A percentile compares a stretch with the other conserved stretches of the same genome.
Conservation (phyloP, 495 filamentous ascomycete genomes). For the Podospora fimiseda region DNA sequence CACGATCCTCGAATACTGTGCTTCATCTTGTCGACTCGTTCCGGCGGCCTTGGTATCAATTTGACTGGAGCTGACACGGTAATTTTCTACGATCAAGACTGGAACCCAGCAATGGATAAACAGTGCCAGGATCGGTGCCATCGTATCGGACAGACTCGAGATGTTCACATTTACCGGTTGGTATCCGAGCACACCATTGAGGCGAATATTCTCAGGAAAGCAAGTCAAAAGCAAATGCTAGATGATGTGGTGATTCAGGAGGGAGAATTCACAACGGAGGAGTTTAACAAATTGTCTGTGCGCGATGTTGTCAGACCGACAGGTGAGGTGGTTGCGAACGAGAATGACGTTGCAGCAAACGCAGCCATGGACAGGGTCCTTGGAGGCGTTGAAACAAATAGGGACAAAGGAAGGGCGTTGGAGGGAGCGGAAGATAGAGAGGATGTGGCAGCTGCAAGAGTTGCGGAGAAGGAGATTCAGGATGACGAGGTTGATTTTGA, state of each 20-base stretch:
- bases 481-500: constrained; percentile 87
- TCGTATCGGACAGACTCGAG: constrained; percentile 94
- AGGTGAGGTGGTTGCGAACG: constrained; percentile 47
- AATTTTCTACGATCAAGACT: constrained; percentile 99
- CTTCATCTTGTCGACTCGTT: constrained; percentile 92
- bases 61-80: constrained; percentile 95
- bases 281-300: constrained; percentile 76
- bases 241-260: constrained; percentile 99
- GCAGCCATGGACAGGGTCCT: constrained; percentile 85
- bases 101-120: constrained; percentile 99
- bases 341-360: constrained; percentile 59
- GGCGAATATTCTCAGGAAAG: constrained; percentile 94
- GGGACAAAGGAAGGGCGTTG: constrained; percentile 55
- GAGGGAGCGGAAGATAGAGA: constrained; percentile 89
- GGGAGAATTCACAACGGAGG: constrained; percentile 96
- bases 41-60: constrained; percentile 93
- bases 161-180: constrained; percentile 97
- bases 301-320: constrained; percentile 62
- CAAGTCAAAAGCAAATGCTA: constrained; percentile 93
- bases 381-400: constrained; percentile 48
- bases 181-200: constrained; percentile 98
- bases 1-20: constrained; percentile 84
- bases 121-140: constrained; percentile 98
- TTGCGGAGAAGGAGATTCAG: constrained; percentile 83
- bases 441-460: constrained; percentile 78